phyloP scores from a whole-genome alignment of 805 yeast genomes.

The Spathaspora arborariae region DNA sequence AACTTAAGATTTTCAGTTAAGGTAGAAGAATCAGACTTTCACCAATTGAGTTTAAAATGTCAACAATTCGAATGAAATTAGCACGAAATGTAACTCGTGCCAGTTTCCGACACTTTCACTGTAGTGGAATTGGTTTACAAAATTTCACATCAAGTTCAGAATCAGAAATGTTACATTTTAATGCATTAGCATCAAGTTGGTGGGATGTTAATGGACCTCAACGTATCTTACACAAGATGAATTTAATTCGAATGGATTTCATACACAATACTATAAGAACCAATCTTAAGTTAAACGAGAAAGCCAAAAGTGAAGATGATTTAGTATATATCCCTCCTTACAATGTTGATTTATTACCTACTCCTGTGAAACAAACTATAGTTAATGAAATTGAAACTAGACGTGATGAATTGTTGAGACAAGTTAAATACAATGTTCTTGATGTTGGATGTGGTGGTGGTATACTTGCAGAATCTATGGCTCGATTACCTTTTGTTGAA shows the following conservation, averaged over 20 bases:
- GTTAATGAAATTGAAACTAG: constrained; percentile 46
- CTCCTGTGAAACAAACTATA: constrained; percentile 45
- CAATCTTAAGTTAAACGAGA: constrained; percentile 40
- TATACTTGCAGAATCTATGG: constrained; percentile 79
- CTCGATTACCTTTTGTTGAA: constrained; percentile 61
- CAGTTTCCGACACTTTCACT: not conserved
- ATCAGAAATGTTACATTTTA: constrained; percentile 77
- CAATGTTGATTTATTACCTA: constrained; percentile 63
- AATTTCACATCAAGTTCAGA: constrained; percentile 40
- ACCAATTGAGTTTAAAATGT: not conserved
- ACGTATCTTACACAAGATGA: constrained; percentile 92
- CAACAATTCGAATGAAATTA: not conserved
- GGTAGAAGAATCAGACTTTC: not conserved
- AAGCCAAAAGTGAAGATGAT: constrained; percentile 28
- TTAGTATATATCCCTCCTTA: constrained; percentile 76
- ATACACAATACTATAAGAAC: constrained; percentile 56
- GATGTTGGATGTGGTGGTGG: constrained; percentile 99
- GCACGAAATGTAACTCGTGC: not conserved
- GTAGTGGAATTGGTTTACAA: not conserved
- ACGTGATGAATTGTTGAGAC: constrained; percentile 31
- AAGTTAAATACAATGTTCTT: constrained; percentile 49
- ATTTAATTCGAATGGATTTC: constrained; percentile 83
- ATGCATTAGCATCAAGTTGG: constrained; percentile 90
- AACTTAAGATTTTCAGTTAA: not conserved
- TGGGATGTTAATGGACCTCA: constrained; percentile 96